Percentiles rank a stretch among this genome's conserved stretches.
These are phyloP conservation scores for Aspergillus sp. DNA, from an alignment of 2,329 filamentous ascomycete species.

Conservation along the genomic window DNA sequence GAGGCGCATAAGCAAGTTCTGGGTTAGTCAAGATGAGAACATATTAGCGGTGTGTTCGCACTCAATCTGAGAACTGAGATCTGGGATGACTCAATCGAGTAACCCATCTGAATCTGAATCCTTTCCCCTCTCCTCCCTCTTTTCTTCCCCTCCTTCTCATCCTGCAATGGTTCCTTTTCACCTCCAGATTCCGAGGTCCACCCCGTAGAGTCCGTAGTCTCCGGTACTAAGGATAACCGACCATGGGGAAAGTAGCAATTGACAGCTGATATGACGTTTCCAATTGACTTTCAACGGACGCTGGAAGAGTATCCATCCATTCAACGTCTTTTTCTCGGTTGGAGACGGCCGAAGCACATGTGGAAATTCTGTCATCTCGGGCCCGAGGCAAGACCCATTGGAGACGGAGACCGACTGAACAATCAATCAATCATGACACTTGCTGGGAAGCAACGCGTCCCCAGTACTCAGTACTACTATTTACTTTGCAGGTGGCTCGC, in stretches of 20 bases:
- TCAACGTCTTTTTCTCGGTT: background rate
- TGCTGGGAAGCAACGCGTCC: no score
- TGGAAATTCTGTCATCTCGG: background rate
- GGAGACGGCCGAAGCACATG: slow-evolving; percentile 15
- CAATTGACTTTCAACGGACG: background rate
- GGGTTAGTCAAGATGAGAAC: background rate
- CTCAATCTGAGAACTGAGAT: background rate
- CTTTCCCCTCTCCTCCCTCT: background rate
- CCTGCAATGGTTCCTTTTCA: slow-evolving; percentile 1
- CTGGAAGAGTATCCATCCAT: background rate
- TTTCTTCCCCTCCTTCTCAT: background rate
- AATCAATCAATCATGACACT: no score
- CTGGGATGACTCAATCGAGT: background rate
- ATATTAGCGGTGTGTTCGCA: background rate
- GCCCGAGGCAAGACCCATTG: slow-evolving; percentile 13
- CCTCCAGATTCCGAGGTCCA: background rate
- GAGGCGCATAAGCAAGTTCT: background rate
- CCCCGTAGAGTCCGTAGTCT: no score
- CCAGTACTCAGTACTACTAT: no score
- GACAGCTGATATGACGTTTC: background rate
- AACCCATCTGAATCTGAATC: background rate
- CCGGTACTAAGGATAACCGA: no score
- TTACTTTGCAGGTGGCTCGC: background rate
- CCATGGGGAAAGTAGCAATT: background rate
- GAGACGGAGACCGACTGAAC: background rate